phyloP scores from a whole-genome alignment of 495 filamentous ascomycete species.

The Xylaria intraflava region DNA sequence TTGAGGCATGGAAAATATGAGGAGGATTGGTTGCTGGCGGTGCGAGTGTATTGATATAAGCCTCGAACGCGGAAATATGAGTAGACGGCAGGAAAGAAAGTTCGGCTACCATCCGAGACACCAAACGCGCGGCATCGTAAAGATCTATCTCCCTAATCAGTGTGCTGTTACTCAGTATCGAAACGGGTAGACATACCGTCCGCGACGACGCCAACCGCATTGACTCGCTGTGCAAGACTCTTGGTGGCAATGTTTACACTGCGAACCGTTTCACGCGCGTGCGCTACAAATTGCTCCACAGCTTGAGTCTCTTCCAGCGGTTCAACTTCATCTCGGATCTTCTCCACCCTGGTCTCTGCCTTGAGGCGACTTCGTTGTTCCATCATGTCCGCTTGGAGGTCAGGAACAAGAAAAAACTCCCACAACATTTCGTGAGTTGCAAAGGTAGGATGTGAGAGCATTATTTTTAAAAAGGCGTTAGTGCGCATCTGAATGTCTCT shows the following conservation, averaged over 20 bases:
- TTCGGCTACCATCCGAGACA: slow-evolving; percentile 51
- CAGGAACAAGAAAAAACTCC: slow-evolving; percentile 98
- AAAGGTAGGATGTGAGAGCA: slow-evolving; percentile 88
- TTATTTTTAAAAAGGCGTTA: slow-evolving; percentile 77
- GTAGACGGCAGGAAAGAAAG: slow-evolving; percentile 59
- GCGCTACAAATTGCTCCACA: slow-evolving; percentile 84
- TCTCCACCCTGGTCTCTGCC: slow-evolving; percentile 72
- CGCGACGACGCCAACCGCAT: slow-evolving; percentile 47
- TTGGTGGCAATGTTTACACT: slow-evolving; percentile 75
- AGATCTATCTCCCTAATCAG: slow-evolving; percentile 45
- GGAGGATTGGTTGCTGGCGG: slow-evolving; percentile 70
- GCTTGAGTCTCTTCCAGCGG: slow-evolving; percentile 83
- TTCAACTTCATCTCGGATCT: slow-evolving; percentile 76
- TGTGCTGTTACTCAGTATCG: neutral
- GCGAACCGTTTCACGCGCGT: slow-evolving; percentile 81
- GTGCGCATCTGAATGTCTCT: slow-evolving; percentile 82
- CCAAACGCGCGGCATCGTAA: slow-evolving; percentile 57
- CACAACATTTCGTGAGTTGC: slow-evolving; percentile 95
- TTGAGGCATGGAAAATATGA: slow-evolving; percentile 61
- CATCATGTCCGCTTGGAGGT: slow-evolving; percentile 85
- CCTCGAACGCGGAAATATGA: slow-evolving; percentile 63
- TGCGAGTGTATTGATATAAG: slow-evolving; percentile 60
- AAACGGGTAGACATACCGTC: slow-evolving; percentile 38
- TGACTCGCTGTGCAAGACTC: slow-evolving; percentile 66
- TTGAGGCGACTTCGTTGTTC: slow-evolving; percentile 81